Evolutionary conservation across 2,329 filamentous ascomycete genomes (phyloP).

Genomic region (Colletotrichum tropicicola): DNA sequence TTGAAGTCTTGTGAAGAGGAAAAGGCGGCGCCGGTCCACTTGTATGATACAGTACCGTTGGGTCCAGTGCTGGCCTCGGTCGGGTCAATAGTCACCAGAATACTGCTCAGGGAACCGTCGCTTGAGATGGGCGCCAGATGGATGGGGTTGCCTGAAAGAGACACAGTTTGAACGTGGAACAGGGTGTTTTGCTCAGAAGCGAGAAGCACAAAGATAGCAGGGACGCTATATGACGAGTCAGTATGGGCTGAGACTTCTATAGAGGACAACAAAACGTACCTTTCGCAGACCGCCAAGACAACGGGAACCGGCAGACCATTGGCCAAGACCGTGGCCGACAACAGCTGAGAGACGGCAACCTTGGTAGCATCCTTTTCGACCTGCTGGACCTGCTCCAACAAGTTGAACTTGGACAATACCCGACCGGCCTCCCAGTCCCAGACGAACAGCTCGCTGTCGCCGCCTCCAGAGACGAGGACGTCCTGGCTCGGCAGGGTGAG

Average conservation of each 20-base stretch:
- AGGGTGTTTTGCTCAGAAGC: slow-evolving; percentile 59
- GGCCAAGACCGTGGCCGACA: slow-evolving; percentile 38
- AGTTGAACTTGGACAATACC: slow-evolving; percentile 62
- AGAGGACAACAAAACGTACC: slow-evolving; percentile 45
- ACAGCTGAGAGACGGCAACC: slow-evolving; percentile 57
- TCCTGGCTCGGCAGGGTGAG: slow-evolving; percentile 73
- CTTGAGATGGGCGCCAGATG: slow-evolving; percentile 50
- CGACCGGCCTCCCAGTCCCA: slow-evolving; percentile 80
- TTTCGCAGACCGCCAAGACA: slow-evolving; percentile 53
- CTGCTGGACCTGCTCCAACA: slow-evolving; percentile 50
- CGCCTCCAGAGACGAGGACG: slow-evolving; percentile 86
- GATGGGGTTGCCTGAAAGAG: slow-evolving; percentile 72
- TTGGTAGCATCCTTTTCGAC: slow-evolving; percentile 45
- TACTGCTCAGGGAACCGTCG: slow-evolving; percentile 34
- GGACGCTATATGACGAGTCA: slow-evolving; percentile 50
- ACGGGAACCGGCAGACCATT: slow-evolving; percentile 22
- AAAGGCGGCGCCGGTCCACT: slow-evolving; percentile 32
- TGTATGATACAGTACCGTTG: slow-evolving; percentile 33
- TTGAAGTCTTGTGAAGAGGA: slow-evolving; percentile 18
- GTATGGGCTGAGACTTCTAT: background rate
- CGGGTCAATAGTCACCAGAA: slow-evolving; percentile 53
- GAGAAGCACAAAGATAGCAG: slow-evolving; percentile 73
- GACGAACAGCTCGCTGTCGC: slow-evolving; percentile 79
- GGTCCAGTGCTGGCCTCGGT: slow-evolving; percentile 33
- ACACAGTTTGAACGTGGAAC: slow-evolving; percentile 56